Conservation (phyloP, 2,329 filamentous ascomycete genomes). For the Lecanicillium sp. region DNA sequence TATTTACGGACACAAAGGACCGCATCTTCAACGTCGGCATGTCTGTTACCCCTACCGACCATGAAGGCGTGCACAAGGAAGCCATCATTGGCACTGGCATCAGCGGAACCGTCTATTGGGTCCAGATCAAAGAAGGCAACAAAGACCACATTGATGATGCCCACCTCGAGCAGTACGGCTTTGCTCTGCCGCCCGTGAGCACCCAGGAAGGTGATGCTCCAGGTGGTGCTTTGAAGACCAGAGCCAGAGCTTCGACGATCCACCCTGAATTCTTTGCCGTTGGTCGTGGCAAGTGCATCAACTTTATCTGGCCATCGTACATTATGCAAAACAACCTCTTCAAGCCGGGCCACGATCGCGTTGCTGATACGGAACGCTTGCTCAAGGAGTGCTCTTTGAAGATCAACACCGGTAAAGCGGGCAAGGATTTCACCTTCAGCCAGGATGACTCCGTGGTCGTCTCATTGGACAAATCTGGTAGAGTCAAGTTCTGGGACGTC, state of each 20-base stretch:
- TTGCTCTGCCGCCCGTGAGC: slow-evolving; percentile 80
- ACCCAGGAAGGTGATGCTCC: slow-evolving; percentile 85
- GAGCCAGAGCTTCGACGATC: slow-evolving; percentile 79
- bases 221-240: slow-evolving; percentile 89
- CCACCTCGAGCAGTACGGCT: slow-evolving; percentile 75
- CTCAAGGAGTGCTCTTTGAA: slow-evolving; percentile 81
- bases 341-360: slow-evolving; percentile 55
- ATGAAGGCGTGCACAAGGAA: slow-evolving; percentile 56
- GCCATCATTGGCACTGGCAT: slow-evolving; percentile 87
- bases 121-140: slow-evolving; percentile 66
- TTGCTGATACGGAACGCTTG: slow-evolving; percentile 82
- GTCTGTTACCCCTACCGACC: slow-evolving; percentile 57
- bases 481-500: slow-evolving; percentile 98
- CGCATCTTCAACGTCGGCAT: slow-evolving; percentile 91
- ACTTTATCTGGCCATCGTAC: slow-evolving; percentile 68
- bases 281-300: slow-evolving; percentile 91
- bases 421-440: slow-evolving; percentile 96
- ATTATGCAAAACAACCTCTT: slow-evolving; percentile 56
- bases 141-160: slow-evolving; percentile 74
- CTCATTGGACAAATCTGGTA: slow-evolving; percentile 91
- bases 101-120: slow-evolving; percentile 96
- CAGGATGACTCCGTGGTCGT: slow-evolving; percentile 93
- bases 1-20: slow-evolving; percentile 87
- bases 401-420: slow-evolving; percentile 95
- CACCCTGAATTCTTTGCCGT: slow-evolving; percentile 94